Base-by-base conservation (phyloP, 305 asterid genomes). In the Coffea humblotiana region DNA sequence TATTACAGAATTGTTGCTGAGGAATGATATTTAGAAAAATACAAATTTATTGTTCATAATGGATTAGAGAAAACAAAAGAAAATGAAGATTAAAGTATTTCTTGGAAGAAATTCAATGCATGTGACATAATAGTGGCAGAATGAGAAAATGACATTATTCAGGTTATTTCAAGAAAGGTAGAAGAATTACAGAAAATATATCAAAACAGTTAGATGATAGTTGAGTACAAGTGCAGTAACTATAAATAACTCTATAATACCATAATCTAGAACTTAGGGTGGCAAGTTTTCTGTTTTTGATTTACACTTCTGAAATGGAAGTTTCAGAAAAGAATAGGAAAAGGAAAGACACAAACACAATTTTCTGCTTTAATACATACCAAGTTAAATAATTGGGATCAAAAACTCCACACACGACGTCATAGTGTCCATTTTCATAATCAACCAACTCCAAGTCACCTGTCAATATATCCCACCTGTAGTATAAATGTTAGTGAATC, bases 391-490 rank as follows among this genome's bases (percentile, higher is more conserved):
- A 87, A 78, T 94, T 90, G 63, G 97, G 94, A 85, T 93, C 96
- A 83, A 89, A 95, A 64, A 88, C 89, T 86, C 99, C 99, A 90
- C 92, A 94, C 37, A 96, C 92, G 80, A 96, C 97, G 86, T 96
- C 98, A 79, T 79, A 90, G 85, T 94, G 98, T 45, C 99, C 98
- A 81, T 89, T 85, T 74, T 92, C 71, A 69, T 96, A 89, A 81
- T 93, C 97, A 85, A 96, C 76, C 88, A 96, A 83, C 92, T 96
- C 98, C 90, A 96, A 83, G 88, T 94, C 98, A 78, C 96, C 91
- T 74, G 97, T 96, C 86, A 96, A 86, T 73, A 97, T 79, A 86
- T 96, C 99, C 99, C 98, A 96, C 93, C 99, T 96, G 91, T 82
- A 86, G 79, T 85, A 83, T 85, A 83, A 66, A 71, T 73, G 78